phyloP scores from a whole-genome alignment of 805 yeast species.

The Kazachstania martiniae region DNA sequence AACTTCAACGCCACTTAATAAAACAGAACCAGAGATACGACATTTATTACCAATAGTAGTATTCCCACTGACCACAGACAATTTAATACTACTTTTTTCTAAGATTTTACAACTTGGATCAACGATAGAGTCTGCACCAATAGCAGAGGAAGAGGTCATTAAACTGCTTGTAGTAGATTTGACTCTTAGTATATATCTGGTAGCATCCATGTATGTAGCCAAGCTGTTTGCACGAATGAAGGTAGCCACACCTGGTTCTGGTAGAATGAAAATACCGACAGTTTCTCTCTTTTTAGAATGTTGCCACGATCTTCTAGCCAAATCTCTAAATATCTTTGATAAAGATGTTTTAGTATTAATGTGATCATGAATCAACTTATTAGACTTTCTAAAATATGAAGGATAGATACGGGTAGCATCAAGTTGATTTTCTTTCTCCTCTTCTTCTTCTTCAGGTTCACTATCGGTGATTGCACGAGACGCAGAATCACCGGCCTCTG shows the following conservation, averaged over 20 bases:
- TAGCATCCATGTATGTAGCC: constrained; percentile 81
- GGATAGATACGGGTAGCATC: constrained; percentile 18
- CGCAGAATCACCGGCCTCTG: constrained; percentile 4
- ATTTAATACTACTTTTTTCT: constrained; percentile 77
- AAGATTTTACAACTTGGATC: constrained; percentile 61
- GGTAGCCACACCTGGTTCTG: constrained; percentile 51
- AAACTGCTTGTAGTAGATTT: constrained; percentile 36
- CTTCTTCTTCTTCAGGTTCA: constrained; percentile 8
- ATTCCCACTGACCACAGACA: constrained; percentile 66
- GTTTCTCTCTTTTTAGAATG: constrained; percentile 49
- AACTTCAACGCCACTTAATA: constrained; percentile 57
- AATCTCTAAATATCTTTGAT: constrained; percentile 65
- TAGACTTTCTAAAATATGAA: constrained; percentile 23
- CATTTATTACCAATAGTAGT: constrained; percentile 79
- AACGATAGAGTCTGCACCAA: constrained; percentile 80
- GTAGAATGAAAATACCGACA: constrained; percentile 61
- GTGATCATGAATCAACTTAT: constrained; percentile 17
- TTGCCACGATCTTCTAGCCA: constrained; percentile 88
- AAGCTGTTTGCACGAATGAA: constrained; percentile 74
- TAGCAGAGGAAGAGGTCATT: constrained; percentile 56
- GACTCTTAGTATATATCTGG: constrained; percentile 59
- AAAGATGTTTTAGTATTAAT: constrained; percentile 36
- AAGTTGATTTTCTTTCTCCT: neutral
- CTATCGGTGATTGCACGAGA: neutral
- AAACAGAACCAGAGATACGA: constrained; percentile 75